These are phyloP conservation scores for Agroathelia rolfsii DNA, from an alignment of 1,284 basidiomycete species.

Conservation along the genomic window DNA sequence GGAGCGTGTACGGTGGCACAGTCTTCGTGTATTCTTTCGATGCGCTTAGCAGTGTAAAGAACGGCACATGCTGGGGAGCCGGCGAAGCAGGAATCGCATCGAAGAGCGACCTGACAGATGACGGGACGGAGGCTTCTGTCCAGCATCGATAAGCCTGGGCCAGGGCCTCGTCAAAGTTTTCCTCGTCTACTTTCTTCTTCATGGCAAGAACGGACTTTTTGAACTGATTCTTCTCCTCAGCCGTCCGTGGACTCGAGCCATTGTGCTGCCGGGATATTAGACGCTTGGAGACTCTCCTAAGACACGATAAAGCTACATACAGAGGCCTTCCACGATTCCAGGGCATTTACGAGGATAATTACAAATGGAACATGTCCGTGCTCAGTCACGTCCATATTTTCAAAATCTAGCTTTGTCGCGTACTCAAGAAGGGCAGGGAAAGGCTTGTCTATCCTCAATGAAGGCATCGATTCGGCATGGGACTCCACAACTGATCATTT, in stretches of 20 bases:
- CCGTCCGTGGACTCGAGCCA: constrained; percentile 51
- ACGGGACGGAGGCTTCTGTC: constrained; percentile 51
- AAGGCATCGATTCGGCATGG: constrained; percentile 79
- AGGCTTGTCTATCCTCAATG: constrained; percentile 81
- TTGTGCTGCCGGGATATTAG: constrained; percentile 46
- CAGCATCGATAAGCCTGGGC: constrained; percentile 72
- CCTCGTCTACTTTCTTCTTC: constrained; percentile 75
- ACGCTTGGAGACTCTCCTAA: too few species aligned
- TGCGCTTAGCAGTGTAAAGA: constrained; percentile 82
- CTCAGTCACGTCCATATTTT: constrained; percentile 72
- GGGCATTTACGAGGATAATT: constrained; percentile 73
- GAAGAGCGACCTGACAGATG: constrained; percentile 44
- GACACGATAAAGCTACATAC: too few species aligned
- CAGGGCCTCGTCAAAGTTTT: constrained; percentile 93
- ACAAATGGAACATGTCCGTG: constrained; percentile 85
- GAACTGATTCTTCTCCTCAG: constrained; percentile 72
- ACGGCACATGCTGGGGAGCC: constrained; percentile 43
- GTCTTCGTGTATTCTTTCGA: constrained; percentile 48
- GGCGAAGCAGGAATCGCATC: constrained; percentile 23
- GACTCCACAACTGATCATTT: constrained; percentile 80
- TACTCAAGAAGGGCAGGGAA: constrained; percentile 76
- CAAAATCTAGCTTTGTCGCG: constrained; percentile 63
- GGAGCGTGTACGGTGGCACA: constrained; percentile 36
- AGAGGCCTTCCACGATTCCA: constrained; percentile 70
- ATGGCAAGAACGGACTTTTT: constrained; percentile 51